Base-by-base conservation (phyloP, 169 alveolate genomes). In the Cryptosporidium canis region DNA sequence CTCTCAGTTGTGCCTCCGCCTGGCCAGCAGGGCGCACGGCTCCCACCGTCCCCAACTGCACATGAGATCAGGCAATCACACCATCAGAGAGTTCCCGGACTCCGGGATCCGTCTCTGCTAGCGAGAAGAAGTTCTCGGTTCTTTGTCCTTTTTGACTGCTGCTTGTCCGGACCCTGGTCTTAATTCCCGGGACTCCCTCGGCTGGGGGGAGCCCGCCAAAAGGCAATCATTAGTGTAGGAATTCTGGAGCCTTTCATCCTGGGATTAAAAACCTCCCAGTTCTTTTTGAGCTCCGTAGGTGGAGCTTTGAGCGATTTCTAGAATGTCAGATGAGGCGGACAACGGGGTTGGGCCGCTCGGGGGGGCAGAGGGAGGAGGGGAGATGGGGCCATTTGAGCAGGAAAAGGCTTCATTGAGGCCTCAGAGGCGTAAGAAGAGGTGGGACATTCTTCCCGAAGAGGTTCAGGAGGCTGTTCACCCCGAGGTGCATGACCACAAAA, bases 381-480 rank as follows among this genome's bases (percentile, higher is more conserved):
- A 48, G 11, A 41, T 41, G 61, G 61, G 12, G 33, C 1, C 11
- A 8, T n/a, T 8, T 21, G 35, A 51, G 11, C 63, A 51, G 29
- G 56, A 67, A 44, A 67, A 21, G 35, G 65, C 58, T n/a, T 2
- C 24, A 24, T 4, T 18, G 24, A 21, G 43, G 27, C 31, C 41
- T 21, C 44, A 48, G 27, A 70, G 84, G 35, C 41, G 84, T 3
- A 70, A 55, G 55, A 70, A 70, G 35, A 48, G 84, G 41, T 70
- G 84, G 84, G 84, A 70, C n/a, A 41, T 70, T n/a, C 43, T 70
- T 53, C 48, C 84, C 11, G 67, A 45, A 27, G 67, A 51, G 14
- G 51, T n/a, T 5, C 31, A 67, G 16, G 21, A 11, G 11, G 43
- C 27, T 37, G 27, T 11, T 33, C 8, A 18, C 18, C 24, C 14